A percentile compares a stretch with the other conserved stretches of the same genome.
These are phyloP conservation scores for Pseudogymnoascus verrucosus DNA, from an alignment of 2,329 filamentous ascomycete genomes.

Conservation along the genomic window DNA sequence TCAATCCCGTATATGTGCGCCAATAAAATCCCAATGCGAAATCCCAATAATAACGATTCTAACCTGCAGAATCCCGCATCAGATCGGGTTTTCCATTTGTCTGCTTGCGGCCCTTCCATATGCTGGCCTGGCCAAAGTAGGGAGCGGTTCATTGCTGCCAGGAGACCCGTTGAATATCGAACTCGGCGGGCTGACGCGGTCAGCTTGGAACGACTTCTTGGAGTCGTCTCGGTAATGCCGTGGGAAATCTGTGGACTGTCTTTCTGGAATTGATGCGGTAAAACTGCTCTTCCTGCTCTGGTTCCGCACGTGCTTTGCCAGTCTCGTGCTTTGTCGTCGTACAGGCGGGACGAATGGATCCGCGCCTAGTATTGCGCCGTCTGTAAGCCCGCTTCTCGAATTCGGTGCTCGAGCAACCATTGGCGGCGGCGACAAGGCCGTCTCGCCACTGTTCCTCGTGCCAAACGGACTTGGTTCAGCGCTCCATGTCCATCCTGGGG, in stretches of 20 bases:
- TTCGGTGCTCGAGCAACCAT: conserved; percentile 54
- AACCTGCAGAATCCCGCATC: not conserved
- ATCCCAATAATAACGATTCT: not conserved
- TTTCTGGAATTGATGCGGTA: conserved; percentile 14
- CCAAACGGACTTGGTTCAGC: conserved; percentile 15
- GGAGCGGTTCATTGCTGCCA: not conserved
- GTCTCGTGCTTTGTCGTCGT: conserved; percentile 45
- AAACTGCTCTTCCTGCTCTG: conserved; percentile 26
- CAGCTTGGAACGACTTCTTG: not conserved
- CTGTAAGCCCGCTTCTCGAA: conserved; percentile 53
- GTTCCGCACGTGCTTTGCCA: conserved; percentile 38
- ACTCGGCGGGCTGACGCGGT: not conserved
- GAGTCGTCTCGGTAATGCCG: not conserved
- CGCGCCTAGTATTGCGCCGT: conserved; percentile 52
- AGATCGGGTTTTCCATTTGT: not conserved
- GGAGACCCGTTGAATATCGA: not conserved
- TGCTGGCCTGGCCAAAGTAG: not conserved
- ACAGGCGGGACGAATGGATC: conserved; percentile 48
- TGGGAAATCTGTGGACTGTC: not conserved
- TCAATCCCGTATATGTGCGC: not conserved
- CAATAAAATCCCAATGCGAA: not conserved
- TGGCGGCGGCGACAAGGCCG: conserved; percentile 28
- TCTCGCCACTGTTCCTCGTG: conserved; percentile 23
- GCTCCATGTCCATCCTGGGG: conserved; percentile 2
- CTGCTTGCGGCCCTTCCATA: not conserved